Base-by-base conservation (phyloP, 495 filamentous ascomycete species). In the Cetradonia linearis region DNA sequence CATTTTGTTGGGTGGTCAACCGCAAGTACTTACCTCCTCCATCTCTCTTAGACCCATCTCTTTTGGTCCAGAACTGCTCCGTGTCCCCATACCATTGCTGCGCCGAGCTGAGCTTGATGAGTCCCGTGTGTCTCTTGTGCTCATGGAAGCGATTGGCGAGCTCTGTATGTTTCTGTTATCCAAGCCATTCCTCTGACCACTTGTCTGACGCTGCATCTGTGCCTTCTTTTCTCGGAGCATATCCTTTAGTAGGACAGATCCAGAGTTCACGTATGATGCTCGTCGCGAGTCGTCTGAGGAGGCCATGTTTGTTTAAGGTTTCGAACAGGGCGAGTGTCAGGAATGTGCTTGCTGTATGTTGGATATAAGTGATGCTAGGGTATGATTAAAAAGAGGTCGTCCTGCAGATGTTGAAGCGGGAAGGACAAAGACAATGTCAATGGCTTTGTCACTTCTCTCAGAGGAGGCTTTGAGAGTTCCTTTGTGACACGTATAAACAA, bases 21-120 rank as follows among this genome's bases (percentile, higher is more conserved):
- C 18, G 48, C 18, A 2, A 16, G 48, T 50, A 50, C 48, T 1
- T 30, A 50, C 48, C 73, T 79, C 69, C 60, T 78, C 76, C 71
- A 74, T 78, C 62, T 78, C 78, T 37, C 73, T 70, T 37, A 78
- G 66, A 9, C 75, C 77, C 77, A 80, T 79, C 33, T 78, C 76
- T 48, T 72, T 72, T 5, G 76, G 72, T 23, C 70, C 67, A 33
- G 67, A 68, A 14, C 65, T 62, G n/a, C 64, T 68, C 56, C 49
- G 70, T n/a, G n/a, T n/a, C n/a, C n/a, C n/a, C 66, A 47, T 66
- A 70, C 13, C 72, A 66, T 49, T 73, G 64, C 47, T 71, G 73
- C 40, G 76, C 75, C 10, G 71, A 73, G n/a, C n/a, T n/a, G n/a
- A n/a, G n/a, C 3, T 62, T 57, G 23, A 69, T 65, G 23, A 71